Evolutionary conservation across 352 stramenopile species (phyloP), one percentile per base, ranked within the genome.

Genomic region (Thalassiosira hispida): DNA sequence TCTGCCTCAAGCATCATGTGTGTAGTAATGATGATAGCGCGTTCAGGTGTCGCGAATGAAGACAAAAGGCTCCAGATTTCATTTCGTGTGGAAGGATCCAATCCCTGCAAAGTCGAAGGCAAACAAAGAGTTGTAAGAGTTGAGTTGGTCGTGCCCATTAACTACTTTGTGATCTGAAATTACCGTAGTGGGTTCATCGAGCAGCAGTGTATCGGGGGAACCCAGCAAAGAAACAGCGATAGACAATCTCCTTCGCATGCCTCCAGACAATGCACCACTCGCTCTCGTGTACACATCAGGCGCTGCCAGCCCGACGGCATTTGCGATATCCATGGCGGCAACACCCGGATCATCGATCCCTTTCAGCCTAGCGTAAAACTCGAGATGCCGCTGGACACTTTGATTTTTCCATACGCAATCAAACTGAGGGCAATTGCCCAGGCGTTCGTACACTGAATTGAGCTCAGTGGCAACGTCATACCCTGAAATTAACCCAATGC

Each of bases 1-100:
- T 98, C 96, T n/a, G 91, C 96, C 78, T 98, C 96, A 63, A 98
- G 92, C 96, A 98, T 98, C 64, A 93, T 97, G 86, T 98, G 96
- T 0, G 96, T 98, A 11, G 96, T 98, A 1, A 98, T 81, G 7
- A 93, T 84, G 18, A 90, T 78, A 29, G 78, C 73, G 35, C 86
- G 73, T 52, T 90, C 78, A 14, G 68, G 64, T 16, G 79, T 80
- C 53, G 72, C 51, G 66, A 90, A 90, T 23, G 79, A 88, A 1
- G 62, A 75, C 9, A 88, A 65, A 2, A 90, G 62, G 11, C 55
- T 42, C 83, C 83, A 90, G 47, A 90, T 88, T 51, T 78, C 73
- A 40, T 83, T 84, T 35, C 83, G 63, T 4, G 85, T 91, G 6
- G 83, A 87, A 14, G 87, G 87, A 66, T 91, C 87, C n/a, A 94